These are phyloP conservation scores for Hepatocystis sp. DNA, from an alignment of 169 alveolate genomes.

Conservation along the genomic window DNA sequence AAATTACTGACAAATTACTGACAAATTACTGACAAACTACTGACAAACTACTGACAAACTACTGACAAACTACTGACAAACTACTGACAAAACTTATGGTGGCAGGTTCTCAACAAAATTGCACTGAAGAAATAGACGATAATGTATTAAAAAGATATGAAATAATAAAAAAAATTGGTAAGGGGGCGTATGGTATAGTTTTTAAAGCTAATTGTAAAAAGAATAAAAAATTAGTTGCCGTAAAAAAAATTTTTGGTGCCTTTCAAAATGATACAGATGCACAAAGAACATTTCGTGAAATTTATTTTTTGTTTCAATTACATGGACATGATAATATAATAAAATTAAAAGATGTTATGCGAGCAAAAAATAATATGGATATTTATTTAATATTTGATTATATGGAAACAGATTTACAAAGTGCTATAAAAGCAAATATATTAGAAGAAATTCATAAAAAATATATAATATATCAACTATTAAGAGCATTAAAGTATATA, in stretches of 20 bases:
- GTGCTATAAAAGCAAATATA: slow-evolving; percentile 98
- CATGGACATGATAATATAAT: slow-evolving; percentile 97
- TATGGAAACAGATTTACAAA: slow-evolving; percentile 99
- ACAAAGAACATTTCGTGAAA: slow-evolving; percentile 99
- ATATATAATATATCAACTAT: slow-evolving; percentile 93
- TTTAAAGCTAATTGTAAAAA: slow-evolving; percentile 98
- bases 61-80: too few species aligned
- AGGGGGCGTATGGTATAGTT: slow-evolving; percentile 99
- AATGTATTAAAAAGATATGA: slow-evolving; percentile 93
- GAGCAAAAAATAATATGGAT: slow-evolving; percentile 98
- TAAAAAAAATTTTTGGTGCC: slow-evolving; percentile 99
- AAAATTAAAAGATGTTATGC: slow-evolving; percentile 91
- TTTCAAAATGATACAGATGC: slow-evolving; percentile 99
- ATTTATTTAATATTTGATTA: slow-evolving; percentile 98
- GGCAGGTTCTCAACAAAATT: background rate
- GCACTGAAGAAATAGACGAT: slow-evolving; percentile 92
- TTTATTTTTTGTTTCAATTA: slow-evolving; percentile 95
- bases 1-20: too few species aligned
- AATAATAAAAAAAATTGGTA: slow-evolving; percentile 92
- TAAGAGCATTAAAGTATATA: slow-evolving; percentile 93
- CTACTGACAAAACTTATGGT: too few species aligned
- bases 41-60: too few species aligned
- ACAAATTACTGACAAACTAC: too few species aligned
- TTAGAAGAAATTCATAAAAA: slow-evolving; percentile 97
- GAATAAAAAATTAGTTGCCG: slow-evolving; percentile 97